Conservation (phyloP, 2,329 filamentous ascomycete genomes). For the Colletotrichum siamense region DNA sequence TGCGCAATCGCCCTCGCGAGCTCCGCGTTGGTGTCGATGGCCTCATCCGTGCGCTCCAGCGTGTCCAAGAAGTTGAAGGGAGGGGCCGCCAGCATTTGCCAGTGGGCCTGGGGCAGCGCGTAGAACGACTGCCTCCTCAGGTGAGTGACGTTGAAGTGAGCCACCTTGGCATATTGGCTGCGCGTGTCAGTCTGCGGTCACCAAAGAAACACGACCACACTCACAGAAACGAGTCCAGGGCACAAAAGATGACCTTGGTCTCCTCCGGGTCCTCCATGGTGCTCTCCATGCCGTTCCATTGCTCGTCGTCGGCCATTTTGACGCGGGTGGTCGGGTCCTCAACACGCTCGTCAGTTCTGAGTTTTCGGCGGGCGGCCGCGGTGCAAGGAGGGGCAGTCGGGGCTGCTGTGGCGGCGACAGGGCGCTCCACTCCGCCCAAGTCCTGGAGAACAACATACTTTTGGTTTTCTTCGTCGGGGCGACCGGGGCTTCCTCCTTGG, state of each 20-base stretch:
- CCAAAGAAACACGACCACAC: constrained; percentile 35
- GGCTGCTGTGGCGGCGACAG: background rate
- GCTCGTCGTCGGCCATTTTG: constrained; percentile 38
- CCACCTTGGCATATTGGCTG: constrained; percentile 83
- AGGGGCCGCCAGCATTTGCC: constrained; percentile 78
- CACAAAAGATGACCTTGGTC: constrained; percentile 76
- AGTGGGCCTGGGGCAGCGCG: constrained; percentile 82
- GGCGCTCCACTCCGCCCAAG: background rate
- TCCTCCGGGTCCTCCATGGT: constrained; percentile 80
- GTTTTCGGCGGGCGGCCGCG: background rate
- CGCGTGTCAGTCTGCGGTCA: background rate
- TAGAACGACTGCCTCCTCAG: constrained; percentile 92
- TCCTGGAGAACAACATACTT: background rate
- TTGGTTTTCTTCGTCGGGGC: background rate
- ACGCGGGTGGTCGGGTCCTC: background rate
- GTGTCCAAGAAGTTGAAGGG: constrained; percentile 86
- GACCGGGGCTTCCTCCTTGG: background rate
- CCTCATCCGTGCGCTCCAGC: constrained; percentile 79
- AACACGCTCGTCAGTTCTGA: background rate
- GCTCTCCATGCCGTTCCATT: constrained; percentile 69
- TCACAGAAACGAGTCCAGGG: constrained; percentile 90
- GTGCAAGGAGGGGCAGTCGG: background rate
- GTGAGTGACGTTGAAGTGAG: constrained; percentile 92
- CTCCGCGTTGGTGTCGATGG: constrained; percentile 87
- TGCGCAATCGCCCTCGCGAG: constrained; percentile 80